Evolutionary conservation across 2,329 filamentous ascomycete species (phyloP).

Genomic region (Ophiostoma perfectum): DNA sequence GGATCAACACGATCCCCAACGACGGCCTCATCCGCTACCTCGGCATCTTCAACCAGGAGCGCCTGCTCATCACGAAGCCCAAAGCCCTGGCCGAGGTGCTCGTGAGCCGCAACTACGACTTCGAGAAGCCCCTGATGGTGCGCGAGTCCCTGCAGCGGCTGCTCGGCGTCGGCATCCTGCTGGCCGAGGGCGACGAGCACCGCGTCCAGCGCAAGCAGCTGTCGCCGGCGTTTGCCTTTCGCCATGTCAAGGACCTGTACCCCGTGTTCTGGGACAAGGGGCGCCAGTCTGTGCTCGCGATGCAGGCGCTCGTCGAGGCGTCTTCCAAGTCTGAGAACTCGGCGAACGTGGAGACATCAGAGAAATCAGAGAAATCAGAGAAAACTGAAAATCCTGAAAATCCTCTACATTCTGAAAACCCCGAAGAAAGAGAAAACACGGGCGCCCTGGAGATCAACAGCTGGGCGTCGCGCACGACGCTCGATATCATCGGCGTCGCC

Average conservation of each 20-base stretch:
- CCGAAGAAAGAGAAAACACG: conserved; percentile 21
- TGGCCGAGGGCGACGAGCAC: conserved; percentile 89
- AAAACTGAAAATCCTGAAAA: conserved; percentile 28
- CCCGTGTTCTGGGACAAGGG: conserved; percentile 78
- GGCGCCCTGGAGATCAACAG: conserved; percentile 50
- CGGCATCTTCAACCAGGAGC: conserved; percentile 56
- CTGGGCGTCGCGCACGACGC: conserved; percentile 63
- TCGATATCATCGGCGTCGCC: conserved; percentile 70
- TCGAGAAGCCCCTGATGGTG: conserved; percentile 55
- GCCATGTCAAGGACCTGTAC: conserved; percentile 79
- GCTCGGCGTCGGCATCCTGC: conserved; percentile 64
- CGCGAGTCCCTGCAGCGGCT: conserved; percentile 55
- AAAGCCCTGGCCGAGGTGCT: conserved; percentile 67
- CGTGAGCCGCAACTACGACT: conserved; percentile 64
- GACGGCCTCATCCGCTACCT: conserved; percentile 65
- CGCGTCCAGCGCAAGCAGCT: conserved; percentile 74
- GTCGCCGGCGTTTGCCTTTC: conserved; percentile 77
- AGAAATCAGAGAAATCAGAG: conserved; percentile 29
- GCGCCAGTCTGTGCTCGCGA: conserved; percentile 58
- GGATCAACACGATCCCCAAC: conserved; percentile 55
- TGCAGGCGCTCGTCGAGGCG: conserved; percentile 34
- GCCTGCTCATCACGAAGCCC: conserved; percentile 55
- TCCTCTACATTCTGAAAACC: no score
- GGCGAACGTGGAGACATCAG: no score
- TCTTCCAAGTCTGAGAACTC: background rate